Base-by-base conservation (phyloP, 169 alveolate species). In the Plasmodium coatneyi region DNA sequence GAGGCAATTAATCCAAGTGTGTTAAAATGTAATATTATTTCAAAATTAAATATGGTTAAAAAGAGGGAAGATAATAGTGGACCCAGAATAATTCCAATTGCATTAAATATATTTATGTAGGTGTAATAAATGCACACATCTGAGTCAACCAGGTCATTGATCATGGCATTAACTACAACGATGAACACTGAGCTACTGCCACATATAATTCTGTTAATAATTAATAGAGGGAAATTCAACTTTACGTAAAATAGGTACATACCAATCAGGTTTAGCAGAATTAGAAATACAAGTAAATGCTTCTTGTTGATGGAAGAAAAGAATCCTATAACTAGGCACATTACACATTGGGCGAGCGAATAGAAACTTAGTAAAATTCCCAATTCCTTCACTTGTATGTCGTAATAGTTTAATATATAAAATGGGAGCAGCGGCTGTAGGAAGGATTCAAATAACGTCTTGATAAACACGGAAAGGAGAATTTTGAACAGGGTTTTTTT, bases 141-240 rank as follows among this genome's bases (percentile, higher is more conserved):
- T 32, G 76, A 70, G 39, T 91, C 95, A 30, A 91, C 95, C 52
- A 91, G 56, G 49, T 91, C 95, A 28, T 91, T 91, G 25, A 91
- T 91, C 9, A 91, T 81, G 16, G 95, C 92, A 91, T 91, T 91
- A 19, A 91, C 92, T 5, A 91, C 95, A 16, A 91, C 95, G 19
- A 43, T 82, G 74, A 91, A 91, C 30, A 91, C 92, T 46, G 95
- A 91, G 82, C 95, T 91, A 80, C 91, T n/a, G 19, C 95, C 95
- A 91, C 95, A 91, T 70, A 91, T 91, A 10, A 91, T 80, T 80
- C 95, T 41, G 46, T 91, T 91, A 46, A 91, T 43, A 70, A 81
- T 34, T 66, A 91, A 71, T 25, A 91, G 49, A 6, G 76, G 34
- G 82, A 91, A 91, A 91, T 80, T 91, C 76, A 80, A 81, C 36